Evolutionary conservation across 148 eudicot species (phyloP).

Genomic region (Salicornia ramosissima): DNA sequence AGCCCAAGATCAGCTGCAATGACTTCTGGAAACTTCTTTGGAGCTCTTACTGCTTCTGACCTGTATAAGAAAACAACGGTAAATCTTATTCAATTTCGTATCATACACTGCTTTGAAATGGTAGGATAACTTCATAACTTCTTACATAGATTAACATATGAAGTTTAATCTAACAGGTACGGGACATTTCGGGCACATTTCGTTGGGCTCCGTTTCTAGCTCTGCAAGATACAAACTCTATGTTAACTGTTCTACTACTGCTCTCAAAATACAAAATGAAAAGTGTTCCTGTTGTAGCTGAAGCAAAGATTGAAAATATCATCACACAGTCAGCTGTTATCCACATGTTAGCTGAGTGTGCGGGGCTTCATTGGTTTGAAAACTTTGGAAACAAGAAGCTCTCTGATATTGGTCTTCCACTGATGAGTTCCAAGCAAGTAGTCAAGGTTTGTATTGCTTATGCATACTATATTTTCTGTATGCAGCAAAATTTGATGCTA

Average conservation of each 20-base stretch:
- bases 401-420: slow-evolving; percentile 76
- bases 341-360: slow-evolving; percentile 92
- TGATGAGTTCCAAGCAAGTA: slow-evolving; percentile 52
- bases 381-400: slow-evolving; percentile 78
- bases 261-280: slow-evolving; percentile 95
- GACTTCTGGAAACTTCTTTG: slow-evolving; percentile 78
- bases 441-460: slow-evolving; percentile 42
- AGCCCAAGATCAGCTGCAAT: slow-evolving; percentile 74
- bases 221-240: slow-evolving; percentile 72
- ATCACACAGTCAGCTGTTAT: slow-evolving; percentile 91
- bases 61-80: slow-evolving; percentile 86
- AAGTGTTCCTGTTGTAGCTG: slow-evolving; percentile 89
- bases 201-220: slow-evolving; percentile 99
- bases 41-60: slow-evolving; percentile 76
- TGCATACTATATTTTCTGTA: too few relatives aligned
- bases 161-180: slow-evolving; percentile 45
- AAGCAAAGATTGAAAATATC: slow-evolving; percentile 66
- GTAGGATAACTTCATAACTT: not conserved
- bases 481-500: not conserved
- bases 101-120: not conserved
- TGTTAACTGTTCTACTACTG: slow-evolving; percentile 80
- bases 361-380: slow-evolving; percentile 90
- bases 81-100: not conserved
- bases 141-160: slow-evolving; percentile 1
- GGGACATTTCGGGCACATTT: slow-evolving; percentile 81